Percentiles rank a stretch among this genome's conserved stretches.
Evolutionary conservation across 805 yeast species (phyloP).

Genomic region (Ogataea dorogensis): DNA sequence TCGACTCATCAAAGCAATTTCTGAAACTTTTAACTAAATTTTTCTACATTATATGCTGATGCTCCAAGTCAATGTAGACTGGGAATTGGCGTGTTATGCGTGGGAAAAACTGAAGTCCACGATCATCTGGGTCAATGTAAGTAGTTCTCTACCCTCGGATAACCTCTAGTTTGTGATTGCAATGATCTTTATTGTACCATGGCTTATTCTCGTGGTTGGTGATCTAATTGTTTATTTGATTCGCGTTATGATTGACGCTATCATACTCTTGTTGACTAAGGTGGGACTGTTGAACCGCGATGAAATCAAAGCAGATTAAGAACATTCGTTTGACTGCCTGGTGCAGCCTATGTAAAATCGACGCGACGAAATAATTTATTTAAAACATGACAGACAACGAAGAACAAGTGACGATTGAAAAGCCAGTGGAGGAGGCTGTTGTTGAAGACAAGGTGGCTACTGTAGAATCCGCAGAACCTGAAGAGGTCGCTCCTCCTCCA

Average conservation of each 20-base stretch:
- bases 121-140: slow-evolving; percentile 24
- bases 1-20: slow-evolving; percentile 33
- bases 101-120: slow-evolving; percentile 17
- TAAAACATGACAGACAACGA: slow-evolving; percentile 43
- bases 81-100: slow-evolving; percentile 3
- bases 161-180: slow-evolving; percentile 21
- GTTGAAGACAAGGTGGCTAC: too few relatives aligned
- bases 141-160: slow-evolving; percentile 1
- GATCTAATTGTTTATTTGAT: slow-evolving; percentile 27
- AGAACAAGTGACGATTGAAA: neutral
- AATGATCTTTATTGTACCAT: slow-evolving; percentile 27
- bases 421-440: slow-evolving; percentile 5
- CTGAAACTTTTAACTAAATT: slow-evolving; percentile 2
- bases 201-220: slow-evolving; percentile 19
- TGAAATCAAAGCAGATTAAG: slow-evolving; percentile 3
- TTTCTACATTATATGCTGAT: neutral
- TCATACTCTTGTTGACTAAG: too few relatives aligned
- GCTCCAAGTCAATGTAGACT: slow-evolving; percentile 9
- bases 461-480: slow-evolving; percentile 1
- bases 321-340: neutral
- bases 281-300: too few relatives aligned
- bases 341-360: slow-evolving; percentile 1
- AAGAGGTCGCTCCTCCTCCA: slow-evolving; percentile 38
- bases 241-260: slow-evolving; percentile 17
- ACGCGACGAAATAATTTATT: slow-evolving; percentile 8